Conservation (phyloP, 169 alveolate species). For the Cyclospora cayetanensis region DNA sequence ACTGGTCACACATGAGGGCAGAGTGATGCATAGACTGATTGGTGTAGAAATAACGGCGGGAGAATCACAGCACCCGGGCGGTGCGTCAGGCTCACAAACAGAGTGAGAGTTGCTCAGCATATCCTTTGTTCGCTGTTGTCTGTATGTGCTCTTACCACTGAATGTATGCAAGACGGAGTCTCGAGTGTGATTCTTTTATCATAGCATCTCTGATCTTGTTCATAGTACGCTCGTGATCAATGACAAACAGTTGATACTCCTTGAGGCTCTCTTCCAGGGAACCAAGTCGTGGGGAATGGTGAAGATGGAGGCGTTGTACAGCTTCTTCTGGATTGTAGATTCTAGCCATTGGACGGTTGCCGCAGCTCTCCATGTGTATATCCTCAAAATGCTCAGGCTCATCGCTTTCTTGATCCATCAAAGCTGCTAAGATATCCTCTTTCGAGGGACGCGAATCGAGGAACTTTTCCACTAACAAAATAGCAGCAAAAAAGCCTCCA, state of each 20-base stretch:
- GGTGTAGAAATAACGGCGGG: no score
- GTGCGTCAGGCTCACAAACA: no score
- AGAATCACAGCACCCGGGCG: no score
- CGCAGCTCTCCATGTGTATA: constrained; percentile 8
- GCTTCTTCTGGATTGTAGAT: constrained; percentile 28
- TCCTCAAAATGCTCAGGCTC: neutral
- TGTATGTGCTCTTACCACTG: no score
- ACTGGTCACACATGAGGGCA: no score
- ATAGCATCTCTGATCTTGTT: neutral
- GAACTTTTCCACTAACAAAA: constrained; percentile 34
- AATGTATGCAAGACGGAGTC: neutral
- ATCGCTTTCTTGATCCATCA: neutral
- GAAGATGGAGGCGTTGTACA: neutral
- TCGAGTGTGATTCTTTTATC: neutral
- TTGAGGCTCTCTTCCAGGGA: neutral
- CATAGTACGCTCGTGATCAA: neutral
- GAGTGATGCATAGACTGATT: no score
- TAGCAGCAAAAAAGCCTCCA: no score
- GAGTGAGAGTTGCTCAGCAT: no score
- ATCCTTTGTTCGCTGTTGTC: no score
- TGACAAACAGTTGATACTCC: constrained; percentile 3
- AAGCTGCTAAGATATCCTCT: neutral
- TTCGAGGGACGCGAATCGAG: neutral
- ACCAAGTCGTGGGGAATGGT: neutral
- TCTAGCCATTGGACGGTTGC: constrained; percentile 6